These are phyloP conservation scores for Yamadazyma sp. DNA, from an alignment of 805 yeast genomes.

Conservation along the genomic window DNA sequence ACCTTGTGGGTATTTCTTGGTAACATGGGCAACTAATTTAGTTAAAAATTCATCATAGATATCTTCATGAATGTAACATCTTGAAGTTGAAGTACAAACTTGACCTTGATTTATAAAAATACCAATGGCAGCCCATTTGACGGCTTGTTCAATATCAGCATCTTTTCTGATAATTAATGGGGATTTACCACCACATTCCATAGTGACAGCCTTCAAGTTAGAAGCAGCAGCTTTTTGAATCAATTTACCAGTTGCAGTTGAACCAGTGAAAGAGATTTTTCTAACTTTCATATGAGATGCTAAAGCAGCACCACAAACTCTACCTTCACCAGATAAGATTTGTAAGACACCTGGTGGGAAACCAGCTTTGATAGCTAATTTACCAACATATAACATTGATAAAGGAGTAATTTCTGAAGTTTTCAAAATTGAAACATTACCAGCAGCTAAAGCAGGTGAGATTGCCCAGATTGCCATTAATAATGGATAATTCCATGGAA, in stretches of 20 bases:
- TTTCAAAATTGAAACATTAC: slow-evolving; percentile 69
- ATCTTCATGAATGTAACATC: slow-evolving; percentile 55
- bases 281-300: slow-evolving; percentile 57
- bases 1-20: slow-evolving; percentile 53
- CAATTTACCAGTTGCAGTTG: slow-evolving; percentile 63
- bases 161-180: slow-evolving; percentile 62
- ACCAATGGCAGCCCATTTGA: slow-evolving; percentile 66
- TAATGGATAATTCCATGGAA: slow-evolving; percentile 48
- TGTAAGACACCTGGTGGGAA: slow-evolving; percentile 77
- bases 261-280: slow-evolving; percentile 65
- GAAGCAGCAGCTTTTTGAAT: slow-evolving; percentile 60
- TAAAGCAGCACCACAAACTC: slow-evolving; percentile 64
- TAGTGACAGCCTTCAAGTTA: slow-evolving; percentile 60
- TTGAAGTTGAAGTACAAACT: slow-evolving; percentile 65
- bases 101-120: slow-evolving; percentile 66
- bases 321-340: slow-evolving; percentile 68
- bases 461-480: slow-evolving; percentile 78
- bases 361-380: slow-evolving; percentile 59
- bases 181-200: slow-evolving; percentile 75
- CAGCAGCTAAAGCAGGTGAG: slow-evolving; percentile 80
- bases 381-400: slow-evolving; percentile 60
- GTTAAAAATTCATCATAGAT: slow-evolving; percentile 53
- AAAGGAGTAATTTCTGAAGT: slow-evolving; percentile 77
- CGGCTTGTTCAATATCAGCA: slow-evolving; percentile 63
- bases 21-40: slow-evolving; percentile 43